Evolutionary conservation across 2,329 filamentous ascomycete species (phyloP), one percentile per base, ranked within the genome.

Genomic region (Colletotrichum kahawae): DNA sequence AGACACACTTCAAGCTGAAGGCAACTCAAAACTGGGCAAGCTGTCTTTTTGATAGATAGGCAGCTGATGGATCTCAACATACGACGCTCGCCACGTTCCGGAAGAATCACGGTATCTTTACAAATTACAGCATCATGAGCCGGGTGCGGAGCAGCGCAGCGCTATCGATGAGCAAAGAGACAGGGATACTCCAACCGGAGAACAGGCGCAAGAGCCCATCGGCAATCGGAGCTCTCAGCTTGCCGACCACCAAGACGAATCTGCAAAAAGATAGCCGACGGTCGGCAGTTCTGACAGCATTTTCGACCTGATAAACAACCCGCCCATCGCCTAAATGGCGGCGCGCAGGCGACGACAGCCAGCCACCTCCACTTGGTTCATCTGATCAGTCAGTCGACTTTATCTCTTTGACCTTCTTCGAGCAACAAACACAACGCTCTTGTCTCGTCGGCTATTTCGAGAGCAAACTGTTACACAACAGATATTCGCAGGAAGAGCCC

Each of bases 221-320:
- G 72, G 72, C 68, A 75, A 63, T 65, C 62, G 62, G 68, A n/a
- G 68, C 62, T 51, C 56, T 18, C 13, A 29, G 4, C 36, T 71
- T 71, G 68, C 72, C 72, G 72, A 75, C 63, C n/a, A 63, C 33
- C 33, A n/a, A 48, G 62, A 18, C 29, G 36, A 31, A 6, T 21
- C 34, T 31, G 62, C 36, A n/a, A 24, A 24, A n/a, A 59, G 43
- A 63, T 72, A 67, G 68, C 72, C 72, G 72, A 72, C 27, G 56
- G 68, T 74, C 68, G 72, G 72, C 68, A 74, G 63, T 69, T 43
- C 12, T 34, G 27, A n/a, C 27, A 60, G 57, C 13, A 29, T 36
- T 68, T 56, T 56, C 31, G 12, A 67, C 29, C 38, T 48, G 65
- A 72, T 57, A 56, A 72, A 62, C 51, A 62, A 21, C 33, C 33